A percentile compares a stretch with the other conserved stretches of the same genome.
phyloP scores from a whole-genome alignment of 2,329 filamentous ascomycete species.

The Ilyonectria destructans region DNA sequence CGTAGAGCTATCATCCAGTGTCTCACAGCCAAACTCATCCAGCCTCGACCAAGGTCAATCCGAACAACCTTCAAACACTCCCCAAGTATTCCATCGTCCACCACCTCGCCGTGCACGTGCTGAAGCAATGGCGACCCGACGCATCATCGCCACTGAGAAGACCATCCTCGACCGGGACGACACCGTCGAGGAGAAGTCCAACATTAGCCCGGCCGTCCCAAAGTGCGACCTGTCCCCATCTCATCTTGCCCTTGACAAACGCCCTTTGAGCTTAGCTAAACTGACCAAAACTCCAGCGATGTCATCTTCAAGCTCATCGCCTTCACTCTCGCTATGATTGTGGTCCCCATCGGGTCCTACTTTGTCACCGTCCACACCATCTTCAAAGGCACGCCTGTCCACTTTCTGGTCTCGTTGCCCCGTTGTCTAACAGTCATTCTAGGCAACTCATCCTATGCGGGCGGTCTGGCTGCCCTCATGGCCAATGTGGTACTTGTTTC shows the following conservation, averaged over 20 bases:
- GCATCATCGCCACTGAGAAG: constrained; percentile 78
- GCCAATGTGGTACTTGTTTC: constrained; percentile 92
- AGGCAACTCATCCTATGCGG: constrained; percentile 93
- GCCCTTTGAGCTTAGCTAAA: constrained; percentile 1
- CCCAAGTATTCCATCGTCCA: constrained; percentile 23
- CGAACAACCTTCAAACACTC: constrained; percentile 28
- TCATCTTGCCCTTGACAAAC: constrained; percentile 3
- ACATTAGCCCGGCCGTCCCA: constrained; percentile 87
- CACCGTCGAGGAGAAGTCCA: constrained; percentile 71
- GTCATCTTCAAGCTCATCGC: constrained; percentile 92
- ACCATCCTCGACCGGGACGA: constrained; percentile 76
- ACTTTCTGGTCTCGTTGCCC: constrained; percentile 17
- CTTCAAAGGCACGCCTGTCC: constrained; percentile 76
- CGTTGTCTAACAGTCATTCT: constrained; percentile 28
- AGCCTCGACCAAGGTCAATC: constrained; percentile 17
- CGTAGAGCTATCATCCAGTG: constrained; percentile 12
- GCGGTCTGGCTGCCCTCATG: constrained; percentile 87
- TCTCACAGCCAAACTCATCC: constrained; percentile 29
- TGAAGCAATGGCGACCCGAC: constrained; percentile 77
- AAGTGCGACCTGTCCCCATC: constrained; percentile 68
- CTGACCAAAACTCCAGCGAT: constrained; percentile 65
- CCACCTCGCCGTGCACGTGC: constrained; percentile 40
- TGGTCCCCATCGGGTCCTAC: constrained; percentile 89
- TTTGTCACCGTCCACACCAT: constrained; percentile 84
- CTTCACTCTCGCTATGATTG: constrained; percentile 94